Percentiles rank a stretch among this genome's conserved stretches.
These are phyloP conservation scores for Russula olivacea DNA, from an alignment of 768 basidiomycete genomes.

Conservation along the genomic window DNA sequence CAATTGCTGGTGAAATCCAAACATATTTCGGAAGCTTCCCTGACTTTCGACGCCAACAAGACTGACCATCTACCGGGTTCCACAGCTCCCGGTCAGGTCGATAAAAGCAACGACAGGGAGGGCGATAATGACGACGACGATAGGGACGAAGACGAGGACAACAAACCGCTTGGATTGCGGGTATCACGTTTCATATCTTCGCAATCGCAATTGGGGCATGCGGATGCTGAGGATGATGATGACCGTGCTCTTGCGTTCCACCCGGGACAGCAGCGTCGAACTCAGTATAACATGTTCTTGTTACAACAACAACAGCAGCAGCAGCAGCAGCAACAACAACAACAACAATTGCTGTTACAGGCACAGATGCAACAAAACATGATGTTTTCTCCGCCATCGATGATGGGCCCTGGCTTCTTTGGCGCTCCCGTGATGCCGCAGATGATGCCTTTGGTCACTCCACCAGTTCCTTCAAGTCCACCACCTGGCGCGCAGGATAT, in stretches of 20 bases:
- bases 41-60: conserved; percentile 40
- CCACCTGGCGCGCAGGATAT: conserved; percentile 62
- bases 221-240: conserved; percentile 37
- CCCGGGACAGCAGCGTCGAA: conserved; percentile 73
- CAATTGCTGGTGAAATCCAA: conserved; percentile 44
- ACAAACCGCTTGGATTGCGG: conserved; percentile 65
- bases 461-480: conserved; percentile 40
- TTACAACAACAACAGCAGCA: conserved; percentile 49
- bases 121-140: background rate
- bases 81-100: background rate
- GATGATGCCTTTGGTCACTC: conserved; percentile 40
- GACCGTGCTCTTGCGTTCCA: conserved; percentile 66
- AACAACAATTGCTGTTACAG: conserved; percentile 47
- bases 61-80: conserved; percentile 24
- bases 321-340: conserved; percentile 42
- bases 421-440: conserved; percentile 39
- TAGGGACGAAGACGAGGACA: conserved; percentile 54
- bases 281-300: conserved; percentile 43
- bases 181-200: conserved; percentile 42
- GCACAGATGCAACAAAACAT: conserved; percentile 64
- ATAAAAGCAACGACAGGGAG: conserved; percentile 12
- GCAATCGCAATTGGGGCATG: conserved; percentile 13
- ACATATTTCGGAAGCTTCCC: conserved; percentile 36
- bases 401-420: conserved; percentile 70
- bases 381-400: conserved; percentile 60